These are phyloP conservation scores for Amanita rimosa DNA, from an alignment of 768 basidiomycete genomes.

Conservation along the genomic window DNA sequence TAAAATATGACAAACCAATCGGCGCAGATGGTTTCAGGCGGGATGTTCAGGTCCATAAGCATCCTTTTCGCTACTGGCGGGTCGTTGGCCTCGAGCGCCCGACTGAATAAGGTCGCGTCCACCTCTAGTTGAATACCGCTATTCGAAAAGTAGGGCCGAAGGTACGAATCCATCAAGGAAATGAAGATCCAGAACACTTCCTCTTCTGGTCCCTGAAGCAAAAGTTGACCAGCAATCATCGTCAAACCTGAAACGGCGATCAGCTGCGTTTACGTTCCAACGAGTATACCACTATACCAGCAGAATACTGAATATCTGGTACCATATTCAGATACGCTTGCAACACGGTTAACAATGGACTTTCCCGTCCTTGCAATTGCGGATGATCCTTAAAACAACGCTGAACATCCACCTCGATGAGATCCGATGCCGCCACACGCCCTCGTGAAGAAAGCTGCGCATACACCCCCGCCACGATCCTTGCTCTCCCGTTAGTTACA, in stretches of 20 bases:
- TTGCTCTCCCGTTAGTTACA: constrained; percentile 66
- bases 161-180: constrained; percentile 74
- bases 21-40: constrained; percentile 44
- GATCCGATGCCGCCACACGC: constrained; percentile 31
- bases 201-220: constrained; percentile 72
- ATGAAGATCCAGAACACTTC: constrained; percentile 89
- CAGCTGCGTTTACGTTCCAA: constrained; percentile 1
- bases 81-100: constrained; percentile 57
- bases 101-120: constrained; percentile 60
- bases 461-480: constrained; percentile 61
- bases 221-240: constrained; percentile 58
- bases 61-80: constrained; percentile 50
- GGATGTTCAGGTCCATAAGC: constrained; percentile 51
- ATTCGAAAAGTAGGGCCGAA: constrained; percentile 67
- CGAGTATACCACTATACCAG: too few species aligned
- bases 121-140: constrained; percentile 59
- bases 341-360: constrained; percentile 43
- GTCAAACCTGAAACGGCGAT: constrained; percentile 39
- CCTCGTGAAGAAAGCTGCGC: constrained; percentile 46
- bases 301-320: constrained; percentile 62
- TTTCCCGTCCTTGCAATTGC: constrained; percentile 44
- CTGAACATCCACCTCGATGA: constrained; percentile 51
- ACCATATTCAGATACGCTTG: constrained; percentile 82
- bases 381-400: constrained; percentile 45
- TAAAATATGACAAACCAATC: constrained; percentile 39